Percentiles rank a stretch among this genome's conserved stretches.
Conservation (phyloP, 179 eudicot genomes). For the Dionaea muscipula region DNA sequence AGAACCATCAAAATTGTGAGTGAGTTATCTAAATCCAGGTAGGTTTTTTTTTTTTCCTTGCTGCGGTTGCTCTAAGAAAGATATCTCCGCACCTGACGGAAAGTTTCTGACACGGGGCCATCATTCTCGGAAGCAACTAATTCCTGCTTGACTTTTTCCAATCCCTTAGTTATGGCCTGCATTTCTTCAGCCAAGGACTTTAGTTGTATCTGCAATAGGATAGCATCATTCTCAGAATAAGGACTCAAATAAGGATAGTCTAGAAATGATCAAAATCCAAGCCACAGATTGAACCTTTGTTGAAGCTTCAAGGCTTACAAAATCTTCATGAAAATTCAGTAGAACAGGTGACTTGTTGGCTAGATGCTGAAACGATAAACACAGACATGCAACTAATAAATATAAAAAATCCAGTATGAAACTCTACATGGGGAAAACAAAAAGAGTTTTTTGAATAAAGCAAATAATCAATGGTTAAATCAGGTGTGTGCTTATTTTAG, state of each 20-base stretch:
- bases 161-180: conserved; percentile 78
- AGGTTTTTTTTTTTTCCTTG: too few relatives aligned
- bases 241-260: not conserved
- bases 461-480: too few relatives aligned
- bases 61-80: too few relatives aligned
- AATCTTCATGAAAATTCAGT: conserved; percentile 66
- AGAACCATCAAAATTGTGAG: too few relatives aligned
- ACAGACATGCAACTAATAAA: too few relatives aligned
- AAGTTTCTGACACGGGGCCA: conserved; percentile 52
- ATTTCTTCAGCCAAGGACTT: conserved; percentile 76
- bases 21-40: too few relatives aligned
- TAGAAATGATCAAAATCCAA: not conserved
- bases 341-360: conserved; percentile 58
- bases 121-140: conserved; percentile 63
- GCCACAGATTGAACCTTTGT: conserved; percentile 45
- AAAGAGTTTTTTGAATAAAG: too few relatives aligned
- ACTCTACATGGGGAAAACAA: too few relatives aligned
- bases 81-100: conserved; percentile 38
- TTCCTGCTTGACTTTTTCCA: conserved; percentile 73
- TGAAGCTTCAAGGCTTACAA: conserved; percentile 72
- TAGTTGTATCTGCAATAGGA: conserved; percentile 56
- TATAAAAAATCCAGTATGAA: too few relatives aligned
- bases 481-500: too few relatives aligned
- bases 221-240: conserved; percentile 4
- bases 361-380: conserved; percentile 51